A percentile compares a stretch with the other conserved stretches of the same genome.
Evolutionary conservation across 2,329 filamentous ascomycete genomes (phyloP).

Genomic region (Curvularia hawaiiensis): DNA sequence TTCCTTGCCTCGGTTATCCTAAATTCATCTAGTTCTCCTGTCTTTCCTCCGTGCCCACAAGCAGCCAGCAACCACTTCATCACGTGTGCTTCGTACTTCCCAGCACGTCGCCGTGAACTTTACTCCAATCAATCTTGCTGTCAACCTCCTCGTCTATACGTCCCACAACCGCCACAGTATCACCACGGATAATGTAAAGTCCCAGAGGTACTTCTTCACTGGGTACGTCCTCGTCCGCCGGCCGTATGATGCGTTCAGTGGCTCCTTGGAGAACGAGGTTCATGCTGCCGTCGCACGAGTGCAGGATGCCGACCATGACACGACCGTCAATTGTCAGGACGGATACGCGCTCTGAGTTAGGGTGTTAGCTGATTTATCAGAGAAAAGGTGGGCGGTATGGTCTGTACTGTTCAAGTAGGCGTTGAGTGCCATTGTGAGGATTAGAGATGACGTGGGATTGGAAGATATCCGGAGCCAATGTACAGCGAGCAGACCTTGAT

Average conservation of each 20-base stretch:
- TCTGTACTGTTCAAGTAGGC: conserved; percentile 50
- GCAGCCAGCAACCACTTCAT: conserved; percentile 1
- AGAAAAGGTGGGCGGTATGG: not conserved
- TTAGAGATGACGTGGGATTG: not conserved
- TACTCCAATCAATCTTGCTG: conserved; percentile 86
- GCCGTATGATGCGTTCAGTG: conserved; percentile 87
- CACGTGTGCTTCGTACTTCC: conserved; percentile 77
- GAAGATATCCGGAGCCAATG: not conserved
- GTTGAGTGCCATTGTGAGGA: conserved; percentile 48
- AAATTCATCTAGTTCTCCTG: not conserved
- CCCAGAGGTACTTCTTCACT: conserved; percentile 83
- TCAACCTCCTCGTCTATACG: conserved; percentile 90
- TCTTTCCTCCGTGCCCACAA: not conserved
- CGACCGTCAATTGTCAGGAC: conserved; percentile 92
- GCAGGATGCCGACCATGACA: conserved; percentile 74
- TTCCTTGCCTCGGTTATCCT: not conserved
- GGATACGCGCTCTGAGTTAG: conserved; percentile 77
- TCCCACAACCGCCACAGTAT: conserved; percentile 91
- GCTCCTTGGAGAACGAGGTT: conserved; percentile 88
- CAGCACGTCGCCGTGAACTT: conserved; percentile 84
- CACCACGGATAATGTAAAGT: conserved; percentile 88
- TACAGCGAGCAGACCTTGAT: not conserved
- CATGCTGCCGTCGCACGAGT: conserved; percentile 88
- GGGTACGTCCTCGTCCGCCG: conserved; percentile 79
- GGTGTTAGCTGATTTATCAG: conserved; percentile 11